Evolutionary conservation across 1,139 yeast genomes (phyloP), one percentile per base, ranked within the genome.

Genomic region (Kodamaea derodonti): DNA sequence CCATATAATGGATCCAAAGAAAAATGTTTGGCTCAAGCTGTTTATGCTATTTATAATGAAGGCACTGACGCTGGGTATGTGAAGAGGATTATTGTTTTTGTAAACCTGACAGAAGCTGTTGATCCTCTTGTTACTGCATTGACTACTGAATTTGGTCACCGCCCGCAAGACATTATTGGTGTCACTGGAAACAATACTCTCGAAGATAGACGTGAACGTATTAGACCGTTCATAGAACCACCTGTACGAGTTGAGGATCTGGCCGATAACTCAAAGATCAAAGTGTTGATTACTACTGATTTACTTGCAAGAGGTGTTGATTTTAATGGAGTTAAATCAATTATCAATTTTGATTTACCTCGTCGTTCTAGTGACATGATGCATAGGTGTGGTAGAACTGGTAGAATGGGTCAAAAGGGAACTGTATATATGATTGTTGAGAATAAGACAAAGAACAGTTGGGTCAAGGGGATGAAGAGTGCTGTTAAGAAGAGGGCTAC

Each of bases 371-470:
- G 86, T 20, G 98, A 90, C 58, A 68, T 92, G 39, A 78, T 92
- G 14, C 98, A 92, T 54, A 69, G 98, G 42, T 82, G 88, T 4
- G 98, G 98, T 2, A 75, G 98, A 60, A 92, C 97, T 0, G 97
- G 97, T 4, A 69, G 98, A 53, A 83, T 88, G 83, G 84, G 84
- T 35, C 88, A 84, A 53, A 72, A 83, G 29, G 98, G 98, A 13
- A 72, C 96, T 42, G 96, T 86, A 2, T 81, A 87, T 47, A 66
- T 90, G 48, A 78, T 90, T 39, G 67, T 68, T 23, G 83, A 82
- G 47, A 79, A 80, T 45, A 73, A 73, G 47, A 82, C 85, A 32
- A 65, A 65, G 20, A 80, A 82, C 49, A 72, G 84, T 7, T 88
- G 95, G 92, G 81, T 90, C 20, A 81, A 81, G 50, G 95, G 95